phyloP scores from a whole-genome alignment of 805 yeast genomes.

The Nakazawaea ambrosiae region DNA sequence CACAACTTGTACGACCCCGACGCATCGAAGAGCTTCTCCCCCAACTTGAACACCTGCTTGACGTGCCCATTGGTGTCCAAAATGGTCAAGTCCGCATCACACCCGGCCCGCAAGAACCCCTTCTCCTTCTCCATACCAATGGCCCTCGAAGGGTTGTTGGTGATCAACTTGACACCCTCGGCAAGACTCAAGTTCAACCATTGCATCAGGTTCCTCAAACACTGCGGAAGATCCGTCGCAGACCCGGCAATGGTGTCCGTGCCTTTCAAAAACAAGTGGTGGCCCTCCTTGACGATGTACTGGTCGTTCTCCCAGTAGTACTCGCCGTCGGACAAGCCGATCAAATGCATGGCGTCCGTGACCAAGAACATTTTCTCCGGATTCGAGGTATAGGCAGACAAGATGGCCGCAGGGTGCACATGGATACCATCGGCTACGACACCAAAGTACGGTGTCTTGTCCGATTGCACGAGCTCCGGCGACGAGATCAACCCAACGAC shows the following conservation, averaged over 20 bases:
- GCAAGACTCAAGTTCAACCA: slow-evolving; percentile 45
- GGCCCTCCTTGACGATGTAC: slow-evolving; percentile 40
- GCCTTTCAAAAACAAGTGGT: slow-evolving; percentile 38
- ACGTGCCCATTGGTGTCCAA: slow-evolving; percentile 36
- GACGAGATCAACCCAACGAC: slow-evolving; percentile 41
- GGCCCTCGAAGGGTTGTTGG: slow-evolving; percentile 47
- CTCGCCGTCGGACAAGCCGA: slow-evolving; percentile 51
- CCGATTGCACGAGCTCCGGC: slow-evolving; percentile 14
- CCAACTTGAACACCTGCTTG: slow-evolving; percentile 44
- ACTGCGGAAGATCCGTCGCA: slow-evolving; percentile 46
- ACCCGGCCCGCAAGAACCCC: slow-evolving; percentile 44
- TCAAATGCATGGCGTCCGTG: slow-evolving; percentile 53
- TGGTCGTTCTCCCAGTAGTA: slow-evolving; percentile 42
- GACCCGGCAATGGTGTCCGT: slow-evolving; percentile 57
- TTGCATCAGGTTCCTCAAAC: slow-evolving; percentile 39
- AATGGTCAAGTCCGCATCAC: slow-evolving; percentile 52
- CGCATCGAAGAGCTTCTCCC: slow-evolving; percentile 23
- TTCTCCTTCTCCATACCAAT: slow-evolving; percentile 34
- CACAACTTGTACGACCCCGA: slow-evolving; percentile 2
- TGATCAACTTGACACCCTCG: slow-evolving; percentile 48
- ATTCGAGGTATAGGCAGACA: slow-evolving; percentile 41
- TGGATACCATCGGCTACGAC: slow-evolving; percentile 54
- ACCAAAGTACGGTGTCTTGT: slow-evolving; percentile 39
- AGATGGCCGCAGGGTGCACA: slow-evolving; percentile 47
- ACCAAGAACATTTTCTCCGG: slow-evolving; percentile 49